Evolutionary conservation across 345 rosid genomes (phyloP).

Genomic region (Lumnitzera racemosa): DNA sequence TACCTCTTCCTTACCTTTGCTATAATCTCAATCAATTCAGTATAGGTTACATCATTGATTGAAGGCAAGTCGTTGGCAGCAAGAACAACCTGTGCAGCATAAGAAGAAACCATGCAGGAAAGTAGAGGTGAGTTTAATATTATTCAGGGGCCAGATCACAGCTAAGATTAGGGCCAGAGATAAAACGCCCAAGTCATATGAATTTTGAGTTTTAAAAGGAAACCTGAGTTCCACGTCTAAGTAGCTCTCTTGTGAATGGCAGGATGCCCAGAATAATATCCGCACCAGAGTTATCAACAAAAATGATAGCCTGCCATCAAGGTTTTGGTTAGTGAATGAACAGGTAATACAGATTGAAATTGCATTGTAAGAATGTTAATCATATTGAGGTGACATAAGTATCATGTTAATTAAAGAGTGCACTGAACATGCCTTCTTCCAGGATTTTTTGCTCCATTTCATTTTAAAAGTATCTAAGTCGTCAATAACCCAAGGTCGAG

Average conservation of each 20-base stretch:
- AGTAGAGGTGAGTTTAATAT: not conserved
- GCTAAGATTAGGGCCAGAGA: not conserved
- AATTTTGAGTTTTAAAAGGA: conserved; percentile 2
- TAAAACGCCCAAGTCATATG: not conserved
- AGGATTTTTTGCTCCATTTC: conserved; percentile 77
- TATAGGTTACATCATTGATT: conserved; percentile 87
- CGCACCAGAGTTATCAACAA: conserved; percentile 98
- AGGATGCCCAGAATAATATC: conserved; percentile 91
- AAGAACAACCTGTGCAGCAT: conserved; percentile 63
- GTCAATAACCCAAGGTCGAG: conserved; percentile 96
- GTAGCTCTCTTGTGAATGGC: conserved; percentile 90
- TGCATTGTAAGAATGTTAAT: not conserved
- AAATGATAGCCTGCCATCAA: conserved; percentile 69
- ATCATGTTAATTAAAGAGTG: not conserved
- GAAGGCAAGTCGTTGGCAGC: conserved; percentile 99
- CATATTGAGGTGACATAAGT: too few species aligned
- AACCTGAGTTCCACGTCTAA: conserved; percentile 85
- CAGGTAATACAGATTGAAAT: conserved; percentile 1
- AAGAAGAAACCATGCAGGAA: not conserved
- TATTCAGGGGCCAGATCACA: not conserved
- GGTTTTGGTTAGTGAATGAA: conserved; percentile 14
- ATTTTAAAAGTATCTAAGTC: conserved; percentile 72
- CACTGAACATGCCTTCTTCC: conserved; percentile 71
- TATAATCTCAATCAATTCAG: conserved; percentile 73
- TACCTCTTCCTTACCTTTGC: conserved; percentile 49